Conservation (phyloP, 257 asterid genomes). For the Salvia miltiorrhiza region DNA sequence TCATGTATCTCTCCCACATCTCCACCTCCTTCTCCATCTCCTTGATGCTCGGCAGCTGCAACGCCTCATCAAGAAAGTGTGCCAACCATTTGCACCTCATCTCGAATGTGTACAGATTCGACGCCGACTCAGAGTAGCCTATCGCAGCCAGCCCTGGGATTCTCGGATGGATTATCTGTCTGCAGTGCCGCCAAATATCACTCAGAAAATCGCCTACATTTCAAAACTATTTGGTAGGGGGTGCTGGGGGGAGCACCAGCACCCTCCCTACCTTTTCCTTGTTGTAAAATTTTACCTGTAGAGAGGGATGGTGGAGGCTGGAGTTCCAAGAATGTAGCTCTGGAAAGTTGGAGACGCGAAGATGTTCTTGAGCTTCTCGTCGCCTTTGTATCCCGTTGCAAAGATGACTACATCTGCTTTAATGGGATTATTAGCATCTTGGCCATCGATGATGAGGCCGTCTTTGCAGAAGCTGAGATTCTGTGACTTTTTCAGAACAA, state of each 20-base stretch:
- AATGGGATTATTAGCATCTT: slow-evolving; percentile 20
- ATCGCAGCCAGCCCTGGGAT: slow-evolving; percentile 60
- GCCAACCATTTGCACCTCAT: slow-evolving; percentile 38
- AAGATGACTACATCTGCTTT: slow-evolving; percentile 47
- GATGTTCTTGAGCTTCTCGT: slow-evolving; percentile 44
- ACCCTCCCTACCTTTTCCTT: too few relatives aligned
- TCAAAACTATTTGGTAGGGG: too few relatives aligned
- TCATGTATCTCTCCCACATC: slow-evolving; percentile 38
- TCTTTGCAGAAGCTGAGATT: slow-evolving; percentile 32
- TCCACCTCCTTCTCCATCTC: slow-evolving; percentile 37
- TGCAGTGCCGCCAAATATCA: slow-evolving; percentile 3
- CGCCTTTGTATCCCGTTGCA: slow-evolving; percentile 66
- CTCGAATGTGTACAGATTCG: slow-evolving; percentile 41
- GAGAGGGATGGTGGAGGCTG: slow-evolving; percentile 40
- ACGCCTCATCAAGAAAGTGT: slow-evolving; percentile 17
- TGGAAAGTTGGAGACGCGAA: slow-evolving; percentile 39
- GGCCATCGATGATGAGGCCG: slow-evolving; percentile 44
- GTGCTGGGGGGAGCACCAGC: too few relatives aligned
- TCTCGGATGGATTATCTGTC: slow-evolving; percentile 59
- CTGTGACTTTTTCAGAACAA: slow-evolving; percentile 35
- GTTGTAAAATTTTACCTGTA: slow-evolving; percentile 35
- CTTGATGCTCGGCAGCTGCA: slow-evolving; percentile 30
- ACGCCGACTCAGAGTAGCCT: slow-evolving; percentile 46
- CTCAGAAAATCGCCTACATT: too few relatives aligned
- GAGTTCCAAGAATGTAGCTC: slow-evolving; percentile 19